These are phyloP conservation scores for Tinospora cordifolia DNA, from an alignment of 164 flowering plant genomes.

Conservation along the genomic window DNA sequence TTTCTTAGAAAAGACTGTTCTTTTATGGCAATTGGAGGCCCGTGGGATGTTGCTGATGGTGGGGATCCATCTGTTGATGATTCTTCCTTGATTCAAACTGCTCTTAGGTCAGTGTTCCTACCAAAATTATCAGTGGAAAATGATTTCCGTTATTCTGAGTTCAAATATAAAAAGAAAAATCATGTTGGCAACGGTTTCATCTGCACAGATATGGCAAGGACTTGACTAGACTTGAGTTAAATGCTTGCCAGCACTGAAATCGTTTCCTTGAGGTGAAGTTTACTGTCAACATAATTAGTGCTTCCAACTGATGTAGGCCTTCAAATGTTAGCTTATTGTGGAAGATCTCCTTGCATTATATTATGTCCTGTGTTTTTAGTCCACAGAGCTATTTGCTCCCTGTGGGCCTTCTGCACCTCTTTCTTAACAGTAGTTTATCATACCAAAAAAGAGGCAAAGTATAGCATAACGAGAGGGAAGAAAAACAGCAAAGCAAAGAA, in stretches of 20 bases:
- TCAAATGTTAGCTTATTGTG: background rate
- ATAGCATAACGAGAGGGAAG: no score
- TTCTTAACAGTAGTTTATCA: background rate
- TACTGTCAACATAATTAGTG: background rate
- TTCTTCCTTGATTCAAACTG: constrained; percentile 56
- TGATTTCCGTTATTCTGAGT: background rate
- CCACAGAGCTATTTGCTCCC: background rate
- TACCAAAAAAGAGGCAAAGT: background rate
- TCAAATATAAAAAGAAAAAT: background rate
- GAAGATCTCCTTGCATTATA: background rate
- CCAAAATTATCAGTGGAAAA: background rate
- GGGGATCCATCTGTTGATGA: constrained; percentile 66
- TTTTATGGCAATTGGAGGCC: constrained; percentile 83
- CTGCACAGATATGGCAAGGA: constrained; percentile 57
- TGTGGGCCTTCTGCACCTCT: background rate
- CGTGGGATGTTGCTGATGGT: constrained; percentile 63
- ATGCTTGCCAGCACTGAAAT: constrained; percentile 71
- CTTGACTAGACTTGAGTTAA: constrained; percentile 60
- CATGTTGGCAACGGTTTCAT: background rate
- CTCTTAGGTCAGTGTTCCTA: constrained; percentile 45
- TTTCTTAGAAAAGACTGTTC: constrained; percentile 57
- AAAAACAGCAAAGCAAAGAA: background rate
- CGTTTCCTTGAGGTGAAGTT: constrained; percentile 80
- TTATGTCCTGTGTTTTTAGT: background rate
- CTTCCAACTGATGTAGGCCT: background rate